Evolutionary conservation across 2,329 filamentous ascomycete genomes (phyloP).

Genomic region (Sarocladium kiliense): DNA sequence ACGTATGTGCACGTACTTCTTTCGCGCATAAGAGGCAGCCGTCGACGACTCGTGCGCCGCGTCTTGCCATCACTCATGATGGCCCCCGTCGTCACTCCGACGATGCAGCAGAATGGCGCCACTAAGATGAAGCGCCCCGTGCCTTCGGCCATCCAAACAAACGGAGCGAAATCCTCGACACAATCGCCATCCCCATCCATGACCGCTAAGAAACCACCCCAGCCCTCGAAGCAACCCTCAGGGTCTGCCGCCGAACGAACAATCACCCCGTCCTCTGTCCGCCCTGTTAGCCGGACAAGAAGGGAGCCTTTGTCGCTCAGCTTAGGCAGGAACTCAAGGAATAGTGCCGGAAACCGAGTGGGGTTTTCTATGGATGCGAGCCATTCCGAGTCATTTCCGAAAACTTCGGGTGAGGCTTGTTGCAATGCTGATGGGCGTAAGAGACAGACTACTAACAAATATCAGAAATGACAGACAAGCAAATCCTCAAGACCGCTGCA

Average conservation of each 20-base stretch:
- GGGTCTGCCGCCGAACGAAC: conserved; percentile 27
- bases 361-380: conserved; percentile 42
- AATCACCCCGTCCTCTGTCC: conserved; percentile 35
- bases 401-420: conserved; percentile 43
- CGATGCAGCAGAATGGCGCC: conserved; percentile 35
- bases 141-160: conserved; percentile 61
- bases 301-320: conserved; percentile 37
- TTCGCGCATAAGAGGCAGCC: not conserved
- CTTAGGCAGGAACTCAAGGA: conserved; percentile 43
- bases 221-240: conserved; percentile 20
- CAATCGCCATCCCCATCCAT: conserved; percentile 56
- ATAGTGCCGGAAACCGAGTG: conserved; percentile 44
- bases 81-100: conserved; percentile 48
- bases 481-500: conserved; percentile 79
- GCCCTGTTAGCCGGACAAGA: conserved; percentile 52
- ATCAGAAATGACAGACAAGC: conserved; percentile 65
- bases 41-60: not conserved
- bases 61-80: conserved; percentile 29
- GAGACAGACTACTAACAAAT: conserved; percentile 16
- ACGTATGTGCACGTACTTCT: not conserved
- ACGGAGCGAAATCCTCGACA: conserved; percentile 52
- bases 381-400: conserved; percentile 35
- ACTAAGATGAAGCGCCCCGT: conserved; percentile 65
- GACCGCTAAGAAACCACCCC: conserved; percentile 51
- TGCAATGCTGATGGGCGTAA: not conserved